Base-by-base conservation (phyloP, 2,329 filamentous ascomycete species). In the Fusarium chuoi region DNA sequence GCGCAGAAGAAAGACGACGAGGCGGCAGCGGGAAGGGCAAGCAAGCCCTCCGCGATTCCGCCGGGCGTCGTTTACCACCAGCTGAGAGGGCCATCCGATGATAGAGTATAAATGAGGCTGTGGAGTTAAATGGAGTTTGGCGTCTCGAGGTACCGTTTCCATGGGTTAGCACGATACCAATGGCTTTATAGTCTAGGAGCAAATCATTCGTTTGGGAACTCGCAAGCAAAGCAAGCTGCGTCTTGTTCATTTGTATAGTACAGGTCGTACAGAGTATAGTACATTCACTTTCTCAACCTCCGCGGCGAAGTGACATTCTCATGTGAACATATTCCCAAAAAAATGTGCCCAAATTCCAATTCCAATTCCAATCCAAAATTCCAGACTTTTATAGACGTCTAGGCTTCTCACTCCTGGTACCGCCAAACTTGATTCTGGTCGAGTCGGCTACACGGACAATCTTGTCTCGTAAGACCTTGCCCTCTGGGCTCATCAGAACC, bases 341-440 rank as follows among this genome's bases (percentile, higher is more conserved):
- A 55, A 60, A 63, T 63, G 64, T 70, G 49, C 35, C 55, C 58
- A 55, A 68, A 59, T 59, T 42, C 62, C 57, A 63, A 52, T 59
- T 42, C 62, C 57, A 63, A 52, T 45, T 38, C 45, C 38, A 62
- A 44, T 26, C 28, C 39, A 30, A 18, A 51, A 38, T 30, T 36
- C 57, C 73, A 55, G 58, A 45, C 41, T n/a, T 33, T 64, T 82
- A 85, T 85, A 98, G 84, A 85, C 96, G 92, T 84, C 95, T 95
- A 44, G 91, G 92, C 82, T 92, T 94, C 82, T 89, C 89, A 86
- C 94, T 96, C 83, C 95, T 93, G 44, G 93, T 94, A 80, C 96
- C 97, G 84, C 95, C 96, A 87, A 98, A 98, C 87, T 99, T 99
- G 83, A 98, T 84, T 79, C 93, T 93, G 62, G 96, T 98, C 45